phyloP scores from a whole-genome alignment of 2,329 filamentous ascomycete species.

The Cadophora gregata region DNA sequence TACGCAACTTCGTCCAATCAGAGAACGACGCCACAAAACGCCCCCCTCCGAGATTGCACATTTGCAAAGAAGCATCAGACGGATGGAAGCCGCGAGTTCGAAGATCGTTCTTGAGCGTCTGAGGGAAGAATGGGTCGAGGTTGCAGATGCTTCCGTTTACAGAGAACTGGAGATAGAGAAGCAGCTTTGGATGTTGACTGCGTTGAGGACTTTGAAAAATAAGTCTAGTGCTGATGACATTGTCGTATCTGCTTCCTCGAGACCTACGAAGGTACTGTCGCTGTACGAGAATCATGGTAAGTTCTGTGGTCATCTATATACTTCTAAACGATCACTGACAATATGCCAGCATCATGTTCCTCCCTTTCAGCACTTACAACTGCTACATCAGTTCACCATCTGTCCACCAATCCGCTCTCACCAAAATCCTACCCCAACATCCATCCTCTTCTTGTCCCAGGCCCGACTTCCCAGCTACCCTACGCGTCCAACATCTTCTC shows the following conservation, averaged over 20 bases:
- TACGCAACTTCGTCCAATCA: conserved; percentile 5
- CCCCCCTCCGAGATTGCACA: conserved; percentile 31
- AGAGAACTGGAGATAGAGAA: conserved; percentile 60
- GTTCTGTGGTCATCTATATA: not conserved
- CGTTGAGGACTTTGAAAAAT: conserved; percentile 51
- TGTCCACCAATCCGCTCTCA: conserved; percentile 47
- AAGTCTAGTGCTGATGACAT: conserved; percentile 28
- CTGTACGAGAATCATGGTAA: conserved; percentile 44
- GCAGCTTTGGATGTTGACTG: conserved; percentile 67
- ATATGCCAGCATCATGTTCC: conserved; percentile 38
- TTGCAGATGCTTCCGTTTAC: conserved; percentile 54
- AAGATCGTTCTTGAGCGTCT: conserved; percentile 60
- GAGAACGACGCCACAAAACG: conserved; percentile 5
- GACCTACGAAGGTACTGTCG: conserved; percentile 36
- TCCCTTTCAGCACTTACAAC: conserved; percentile 42
- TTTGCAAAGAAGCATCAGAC: conserved; percentile 59
- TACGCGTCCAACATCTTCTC: conserved; percentile 50
- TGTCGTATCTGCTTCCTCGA: conserved; percentile 42
- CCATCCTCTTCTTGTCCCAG: conserved; percentile 43
- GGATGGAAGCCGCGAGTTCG: conserved; percentile 60
- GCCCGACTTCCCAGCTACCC: conserved; percentile 48
- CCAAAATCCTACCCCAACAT: conserved; percentile 45
- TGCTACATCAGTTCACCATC: conserved; percentile 51
- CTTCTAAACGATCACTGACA: not conserved
- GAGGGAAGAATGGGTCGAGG: conserved; percentile 55